Conservation (phyloP, 768 basidiomycete species). For the Kwoniella botswanensis region DNA sequence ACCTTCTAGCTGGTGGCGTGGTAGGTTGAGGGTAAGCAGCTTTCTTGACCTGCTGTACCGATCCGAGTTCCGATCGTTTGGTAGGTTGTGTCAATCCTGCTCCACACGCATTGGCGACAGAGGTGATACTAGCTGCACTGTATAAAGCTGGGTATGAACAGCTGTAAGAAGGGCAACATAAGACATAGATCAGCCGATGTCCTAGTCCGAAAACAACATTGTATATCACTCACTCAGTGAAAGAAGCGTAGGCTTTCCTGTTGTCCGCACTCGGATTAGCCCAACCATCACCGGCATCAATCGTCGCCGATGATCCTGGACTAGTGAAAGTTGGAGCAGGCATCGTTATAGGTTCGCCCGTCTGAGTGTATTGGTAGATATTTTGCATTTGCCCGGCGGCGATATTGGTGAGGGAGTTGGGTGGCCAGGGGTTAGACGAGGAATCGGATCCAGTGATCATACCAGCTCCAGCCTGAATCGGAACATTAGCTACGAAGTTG, state of each 20-base stretch:
- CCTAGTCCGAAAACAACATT: background rate
- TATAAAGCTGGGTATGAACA: slow-evolving; percentile 54
- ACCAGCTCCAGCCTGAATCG: slow-evolving; percentile 41
- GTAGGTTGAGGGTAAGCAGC: slow-evolving; percentile 21
- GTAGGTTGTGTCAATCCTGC: slow-evolving; percentile 39
- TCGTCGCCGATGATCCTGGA: slow-evolving; percentile 58
- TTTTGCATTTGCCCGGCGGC: slow-evolving; percentile 59
- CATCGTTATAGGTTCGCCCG: slow-evolving; percentile 66
- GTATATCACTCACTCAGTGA: slow-evolving; percentile 32
- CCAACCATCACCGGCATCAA: slow-evolving; percentile 67
- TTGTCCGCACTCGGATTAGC: slow-evolving; percentile 37
- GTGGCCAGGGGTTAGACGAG: slow-evolving; percentile 65
- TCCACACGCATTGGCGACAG: slow-evolving; percentile 51
- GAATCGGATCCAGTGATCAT: slow-evolving; percentile 61
- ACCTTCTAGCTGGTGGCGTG: slow-evolving; percentile 11
- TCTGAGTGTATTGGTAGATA: slow-evolving; percentile 71
- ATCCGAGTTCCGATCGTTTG: slow-evolving; percentile 14
- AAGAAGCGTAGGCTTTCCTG: slow-evolving; percentile 36
- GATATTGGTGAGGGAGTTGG: slow-evolving; percentile 62
- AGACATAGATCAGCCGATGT: background rate
- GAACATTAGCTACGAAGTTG: background rate
- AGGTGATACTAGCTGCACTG: slow-evolving; percentile 39
- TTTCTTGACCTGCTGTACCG: background rate
- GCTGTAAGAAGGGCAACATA: slow-evolving; percentile 14
- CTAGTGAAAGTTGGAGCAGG: slow-evolving; percentile 65